Conservation (phyloP, 2,329 filamentous ascomycete species). For the Alternaria angustiovoidea region DNA sequence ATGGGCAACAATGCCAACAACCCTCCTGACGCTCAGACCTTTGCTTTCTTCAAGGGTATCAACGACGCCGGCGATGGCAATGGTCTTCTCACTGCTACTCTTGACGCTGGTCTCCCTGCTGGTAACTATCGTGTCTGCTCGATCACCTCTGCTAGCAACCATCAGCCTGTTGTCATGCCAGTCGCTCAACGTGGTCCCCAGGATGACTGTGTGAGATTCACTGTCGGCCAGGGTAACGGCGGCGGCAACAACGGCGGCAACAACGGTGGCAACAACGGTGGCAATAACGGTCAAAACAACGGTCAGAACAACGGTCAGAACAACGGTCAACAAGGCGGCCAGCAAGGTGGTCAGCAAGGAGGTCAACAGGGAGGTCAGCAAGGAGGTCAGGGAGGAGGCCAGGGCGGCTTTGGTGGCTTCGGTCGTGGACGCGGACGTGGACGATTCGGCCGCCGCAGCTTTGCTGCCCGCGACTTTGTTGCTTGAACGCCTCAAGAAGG, state of each 20-base stretch:
- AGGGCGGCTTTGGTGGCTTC: conserved; percentile 25
- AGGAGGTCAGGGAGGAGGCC: conserved; percentile 16
- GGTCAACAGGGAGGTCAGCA: conserved; percentile 1
- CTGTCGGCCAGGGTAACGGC: conserved; percentile 42
- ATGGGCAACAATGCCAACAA: conserved; percentile 50
- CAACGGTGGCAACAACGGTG: neutral
- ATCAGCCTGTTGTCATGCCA: conserved; percentile 67
- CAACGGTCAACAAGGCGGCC: conserved; percentile 5
- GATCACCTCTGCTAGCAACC: conserved; percentile 61
- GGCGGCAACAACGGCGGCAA: conserved; percentile 16
- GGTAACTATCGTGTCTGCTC: conserved; percentile 63
- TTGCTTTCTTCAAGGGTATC: conserved; percentile 67
- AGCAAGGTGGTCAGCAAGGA: conserved; percentile 2
- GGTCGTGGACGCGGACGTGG: conserved; percentile 22
- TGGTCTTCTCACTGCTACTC: conserved; percentile 56
- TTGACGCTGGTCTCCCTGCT: conserved; percentile 57
- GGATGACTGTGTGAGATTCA: conserved; percentile 63
- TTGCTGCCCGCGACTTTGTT: conserved; percentile 44
- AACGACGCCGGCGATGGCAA: conserved; percentile 61
- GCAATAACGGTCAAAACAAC: neutral
- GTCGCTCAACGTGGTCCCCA: conserved; percentile 63
- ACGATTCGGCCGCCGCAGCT: conserved; percentile 30
- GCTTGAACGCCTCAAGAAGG: conserved; percentile 29
- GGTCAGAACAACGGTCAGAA: conserved; percentile 3
- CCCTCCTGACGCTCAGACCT: conserved; percentile 54